These are phyloP conservation scores for Cyberlindnera veronae DNA, from an alignment of 805 yeast species.

Conservation along the genomic window DNA sequence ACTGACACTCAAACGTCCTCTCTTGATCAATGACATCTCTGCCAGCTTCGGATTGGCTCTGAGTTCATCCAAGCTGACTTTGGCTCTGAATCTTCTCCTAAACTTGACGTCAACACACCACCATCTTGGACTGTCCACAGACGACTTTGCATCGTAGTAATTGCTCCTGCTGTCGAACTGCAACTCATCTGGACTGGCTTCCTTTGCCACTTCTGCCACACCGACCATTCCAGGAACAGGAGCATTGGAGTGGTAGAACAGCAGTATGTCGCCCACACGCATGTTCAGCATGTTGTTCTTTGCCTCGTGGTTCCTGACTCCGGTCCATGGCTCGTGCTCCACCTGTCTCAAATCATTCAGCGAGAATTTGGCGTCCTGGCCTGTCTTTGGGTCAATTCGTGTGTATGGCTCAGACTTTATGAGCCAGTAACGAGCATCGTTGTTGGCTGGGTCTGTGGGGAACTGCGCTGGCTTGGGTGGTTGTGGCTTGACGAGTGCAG, in stretches of 20 bases:
- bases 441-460: constrained; percentile 24
- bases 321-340: constrained; percentile 50
- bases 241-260: constrained; percentile 57
- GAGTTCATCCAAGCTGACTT: constrained; percentile 39
- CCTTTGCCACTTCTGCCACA: constrained; percentile 34
- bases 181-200: constrained; percentile 37
- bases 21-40: constrained; percentile 43
- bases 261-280: constrained; percentile 43
- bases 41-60: constrained; percentile 31
- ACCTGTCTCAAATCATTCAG: constrained; percentile 39
- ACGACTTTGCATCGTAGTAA: constrained; percentile 47
- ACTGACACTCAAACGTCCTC: constrained; percentile 49
- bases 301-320: constrained; percentile 58
- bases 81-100: constrained; percentile 39
- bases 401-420: constrained; percentile 53
- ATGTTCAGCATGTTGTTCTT: constrained; percentile 46
- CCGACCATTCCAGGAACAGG: constrained; percentile 55
- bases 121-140: constrained; percentile 45
- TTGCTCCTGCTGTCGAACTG: constrained; percentile 41
- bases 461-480: constrained; percentile 35
- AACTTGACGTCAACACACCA: constrained; percentile 53
- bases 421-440: constrained; percentile 44
- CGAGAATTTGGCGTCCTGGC: constrained; percentile 47
- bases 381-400: constrained; percentile 44
- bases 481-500: constrained; percentile 21